Evolutionary conservation across 2,329 filamentous ascomycete genomes (phyloP), one percentile per base, ranked within the genome.

Genomic region (Trichoderma sp.): DNA sequence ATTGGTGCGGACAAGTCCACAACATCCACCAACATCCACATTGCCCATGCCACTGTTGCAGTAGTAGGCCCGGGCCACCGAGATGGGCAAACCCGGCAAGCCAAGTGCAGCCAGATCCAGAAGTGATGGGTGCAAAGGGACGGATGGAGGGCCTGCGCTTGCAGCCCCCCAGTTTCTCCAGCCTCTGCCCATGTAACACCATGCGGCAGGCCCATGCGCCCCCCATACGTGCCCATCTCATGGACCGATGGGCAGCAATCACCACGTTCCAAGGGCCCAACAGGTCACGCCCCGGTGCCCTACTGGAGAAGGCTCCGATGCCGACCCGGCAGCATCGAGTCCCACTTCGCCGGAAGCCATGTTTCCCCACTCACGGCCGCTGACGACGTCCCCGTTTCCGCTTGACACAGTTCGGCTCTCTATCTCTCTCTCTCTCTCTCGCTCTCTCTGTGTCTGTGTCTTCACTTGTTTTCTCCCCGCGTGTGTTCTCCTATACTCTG

Each of bases 271-370:
- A 52, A 37, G 49, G 53, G 29, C 29, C 64, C 56, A 57, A 60
- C 37, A 21, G 16, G 35, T 60, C 43, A n/a, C 35, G 40, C 35
- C 21, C 59, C 68, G 68, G 61, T 27, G 49, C 68, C 68, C 60
- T 58, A 60, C 60, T 37, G 47, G 52, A 37, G 21, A 24, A 19
- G 10, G 33, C 24, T 37, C 67, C 49, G 59, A 62, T 21, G 52
- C 67, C 58, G 67, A 47, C 49, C 67, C 67, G 67, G 63, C 40
- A 53, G 33, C 43, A 65, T 59, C 59, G 55, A 55, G 68, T 69
- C 68, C 68, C 68, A 69, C 68, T 64, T 69, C 55, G 68, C 60
- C 68, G 68, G 53, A 7, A 35, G 55, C 24, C 68, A 53, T 29
- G 40, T 55, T 49, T 65, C 60, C 35, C 60, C 60, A 64, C 60